Evolutionary conservation across 1,284 basidiomycete species (phyloP).

Genomic region (Ustilago bromivora): DNA sequence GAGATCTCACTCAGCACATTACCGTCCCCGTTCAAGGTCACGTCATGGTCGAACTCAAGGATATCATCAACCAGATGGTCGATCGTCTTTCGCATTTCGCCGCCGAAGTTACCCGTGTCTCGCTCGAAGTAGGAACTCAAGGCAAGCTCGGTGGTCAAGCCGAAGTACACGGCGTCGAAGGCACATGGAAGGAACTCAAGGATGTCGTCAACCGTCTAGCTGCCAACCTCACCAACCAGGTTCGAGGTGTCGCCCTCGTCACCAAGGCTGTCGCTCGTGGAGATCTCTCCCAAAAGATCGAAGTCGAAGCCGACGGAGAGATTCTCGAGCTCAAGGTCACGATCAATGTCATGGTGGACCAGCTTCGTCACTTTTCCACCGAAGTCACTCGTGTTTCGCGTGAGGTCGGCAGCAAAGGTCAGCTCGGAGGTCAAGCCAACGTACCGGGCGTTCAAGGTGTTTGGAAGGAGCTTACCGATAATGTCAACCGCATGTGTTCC

Average conservation of each 20-base stretch:
- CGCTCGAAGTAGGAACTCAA: constrained; percentile 78
- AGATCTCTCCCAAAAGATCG: constrained; percentile 94
- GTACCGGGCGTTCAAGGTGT: constrained; percentile 70
- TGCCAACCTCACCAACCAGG: constrained; percentile 83
- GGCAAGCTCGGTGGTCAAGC: constrained; percentile 70
- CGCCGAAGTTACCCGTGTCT: constrained; percentile 92
- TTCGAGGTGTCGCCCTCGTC: constrained; percentile 91
- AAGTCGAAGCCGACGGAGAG: constrained; percentile 95
- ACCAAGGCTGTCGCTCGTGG: constrained; percentile 98
- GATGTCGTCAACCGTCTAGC: constrained; percentile 70
- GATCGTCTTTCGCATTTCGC: constrained; percentile 91
- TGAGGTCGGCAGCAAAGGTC: constrained; percentile 59
- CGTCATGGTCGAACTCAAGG: constrained; percentile 97
- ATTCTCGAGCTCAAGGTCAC: constrained; percentile 97
- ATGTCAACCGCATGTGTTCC: constrained; percentile 93
- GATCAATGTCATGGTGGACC: constrained; percentile 94
- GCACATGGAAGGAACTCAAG: constrained; percentile 70
- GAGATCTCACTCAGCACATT: constrained; percentile 95
- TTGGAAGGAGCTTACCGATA: constrained; percentile 70
- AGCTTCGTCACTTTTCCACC: constrained; percentile 87
- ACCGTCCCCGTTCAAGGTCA: constrained; percentile 94
- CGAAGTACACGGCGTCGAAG: constrained; percentile 69
- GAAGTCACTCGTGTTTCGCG: constrained; percentile 94
- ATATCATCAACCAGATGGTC: constrained; percentile 94
- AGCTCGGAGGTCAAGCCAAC: constrained; percentile 69